Evolutionary conservation across 176 grass and related monocot species (phyloP), one percentile per base, ranked within the genome.

Genomic region (Zea mays): DNA sequence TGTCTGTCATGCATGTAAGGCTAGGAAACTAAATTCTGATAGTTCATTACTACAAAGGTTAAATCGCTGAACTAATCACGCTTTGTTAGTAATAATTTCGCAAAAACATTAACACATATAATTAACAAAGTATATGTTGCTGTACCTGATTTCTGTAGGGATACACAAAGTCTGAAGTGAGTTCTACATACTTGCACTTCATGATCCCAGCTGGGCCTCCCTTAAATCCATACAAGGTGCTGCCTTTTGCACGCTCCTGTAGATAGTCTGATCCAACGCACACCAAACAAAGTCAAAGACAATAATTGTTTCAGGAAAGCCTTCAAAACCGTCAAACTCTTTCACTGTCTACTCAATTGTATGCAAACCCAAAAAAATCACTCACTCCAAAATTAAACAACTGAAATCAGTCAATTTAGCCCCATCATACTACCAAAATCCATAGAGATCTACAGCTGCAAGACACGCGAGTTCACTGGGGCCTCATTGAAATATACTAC

Each of bases 111-210:
- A 73, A 65, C 12, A 65, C 27, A 27, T 6, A 1, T 64, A 38
- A 7, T 63, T 19, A 35, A 68, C 27, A 55, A 74, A 50, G 36
- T 39, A 5, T 66, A 69, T 51, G 50, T 12, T 7, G 61, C 0
- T 12, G 5, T 94, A 98, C 95, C 95, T 99, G 96, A 79, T 99
- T 99, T 79, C 96, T 90, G 84, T 95, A 99, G 45, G 96, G 96
- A 75, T 95, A 93, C n/a, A 99, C 88, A 46, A 86, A 99, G 10
- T 93, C 92, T 4, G 85, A 37, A 84, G 71, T 99, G 27, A 99
- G 88, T 38, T 93, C 87, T 10, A 87, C 88, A 47, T 93, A 99
- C 52, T 99, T 99, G 86, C 90, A 85, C 84, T 88, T 95, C 96
- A 99, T 99, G 73, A 99, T 83, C 15, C 96, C 92, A 66, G 96